These are phyloP conservation scores for Rhodotorula sphaerocarpa DNA, from an alignment of 768 basidiomycete species.

Conservation along the genomic window DNA sequence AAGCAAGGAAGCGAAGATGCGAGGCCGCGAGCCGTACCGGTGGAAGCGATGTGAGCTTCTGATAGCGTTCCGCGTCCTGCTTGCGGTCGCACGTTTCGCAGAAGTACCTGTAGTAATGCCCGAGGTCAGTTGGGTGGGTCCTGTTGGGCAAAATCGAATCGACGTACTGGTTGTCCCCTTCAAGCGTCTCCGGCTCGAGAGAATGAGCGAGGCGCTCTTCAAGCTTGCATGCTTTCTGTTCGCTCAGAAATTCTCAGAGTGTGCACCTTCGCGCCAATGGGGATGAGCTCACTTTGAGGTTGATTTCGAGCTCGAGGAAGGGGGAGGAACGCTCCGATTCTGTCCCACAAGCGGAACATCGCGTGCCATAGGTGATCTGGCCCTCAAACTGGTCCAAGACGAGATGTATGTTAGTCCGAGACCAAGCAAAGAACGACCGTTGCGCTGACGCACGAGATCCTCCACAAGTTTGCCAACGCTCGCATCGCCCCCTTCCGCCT, in stretches of 20 bases:
- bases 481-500: conserved; percentile 42
- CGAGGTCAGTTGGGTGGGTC: neutral
- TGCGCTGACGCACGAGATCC: conserved; percentile 49
- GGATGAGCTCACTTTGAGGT: conserved; percentile 55
- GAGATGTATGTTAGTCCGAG: conserved; percentile 5
- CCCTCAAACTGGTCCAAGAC: conserved; percentile 66
- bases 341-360: conserved; percentile 61
- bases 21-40: conserved; percentile 49
- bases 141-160: neutral
- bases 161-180: conserved; percentile 77
- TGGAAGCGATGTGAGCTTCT: conserved; percentile 62
- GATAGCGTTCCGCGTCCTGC: conserved; percentile 71
- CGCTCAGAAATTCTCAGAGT: neutral
- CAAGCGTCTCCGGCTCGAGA: conserved; percentile 62
- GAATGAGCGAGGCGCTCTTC: conserved; percentile 63
- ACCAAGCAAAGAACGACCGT: neutral
- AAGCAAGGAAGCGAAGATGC: neutral
- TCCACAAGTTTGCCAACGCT: conserved; percentile 60
- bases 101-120: conserved; percentile 53
- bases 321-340: conserved; percentile 61
- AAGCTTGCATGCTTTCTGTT: conserved; percentile 61
- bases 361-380: conserved; percentile 67
- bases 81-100: conserved; percentile 67
- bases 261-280: neutral
- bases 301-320: conserved; percentile 84